Evolutionary conservation across 495 filamentous ascomycete species (phyloP), one percentile per base, ranked within the genome.

Genomic region (Chaetomidium leptoderma): DNA sequence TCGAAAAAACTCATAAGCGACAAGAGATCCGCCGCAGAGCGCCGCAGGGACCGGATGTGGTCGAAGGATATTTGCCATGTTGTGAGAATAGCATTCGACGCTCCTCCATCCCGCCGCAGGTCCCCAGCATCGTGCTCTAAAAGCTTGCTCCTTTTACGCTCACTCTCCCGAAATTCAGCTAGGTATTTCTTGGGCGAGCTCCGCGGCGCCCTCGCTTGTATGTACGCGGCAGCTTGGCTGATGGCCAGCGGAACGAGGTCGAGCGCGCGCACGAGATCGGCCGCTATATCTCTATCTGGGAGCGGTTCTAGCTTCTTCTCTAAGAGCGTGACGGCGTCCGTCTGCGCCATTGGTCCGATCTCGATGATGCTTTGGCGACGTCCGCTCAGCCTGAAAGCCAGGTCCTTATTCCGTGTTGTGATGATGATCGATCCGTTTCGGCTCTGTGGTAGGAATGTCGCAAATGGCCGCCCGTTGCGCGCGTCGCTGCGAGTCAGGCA

Each of bases 241-340:
- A n/a, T n/a, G n/a, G n/a, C n/a, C 16, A 82, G 72, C n/a, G 80
- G 77, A 58, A 83, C 69, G 39, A 57, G 70, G 10, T 77, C 76
- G 6, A 82, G 71, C 19, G 64, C 67, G 24, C 50, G 54, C 13
- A 68, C 59, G 1, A 81, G 70, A 24, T 70, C 48, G n/a, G 24
- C 46, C 11, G 49, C 61, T 35, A 56, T 40, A 16, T 65, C 40
- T 8, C 43, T 19, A 45, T 67, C 65, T 27, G 50, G 33, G 35
- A 37, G 44, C 16, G 43, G 55, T n/a, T 43, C 54, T 17, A 76
- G 58, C 30, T 66, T 64, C 37, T 63, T 58, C 53, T 64, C 24
- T 2, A 79, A 57, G 43, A 79, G 70, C 6, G 23, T 30, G 9
- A 48, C 47, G 13, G 67, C 55, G 16, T 67, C 50, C 2, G 4